Base-by-base conservation (phyloP, 805 yeast genomes). In the Nakazawaea laoshanensis region DNA sequence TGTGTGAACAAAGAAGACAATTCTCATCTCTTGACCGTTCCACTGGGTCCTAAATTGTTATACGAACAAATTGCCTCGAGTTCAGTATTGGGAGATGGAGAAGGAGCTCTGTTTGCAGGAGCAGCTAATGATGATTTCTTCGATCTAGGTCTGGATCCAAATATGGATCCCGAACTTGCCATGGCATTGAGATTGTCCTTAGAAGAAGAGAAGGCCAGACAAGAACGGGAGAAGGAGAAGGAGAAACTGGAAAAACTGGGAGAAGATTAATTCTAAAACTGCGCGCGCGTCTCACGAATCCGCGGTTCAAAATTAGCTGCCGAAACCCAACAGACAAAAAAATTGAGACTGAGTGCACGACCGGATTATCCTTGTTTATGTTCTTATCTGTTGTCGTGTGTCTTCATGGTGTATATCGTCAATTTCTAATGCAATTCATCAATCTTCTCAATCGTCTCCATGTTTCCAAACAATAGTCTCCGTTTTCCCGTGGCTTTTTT, bases 91-190 rank as follows among this genome's bases (percentile, higher is more conserved):
- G 77, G 77, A 36, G 86, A 75, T 35, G 83, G 81, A 9, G 67
- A 68, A 29, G 66, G 62, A 11, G 58, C 59, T 24, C 5, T 12
- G 5, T 23, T 16, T 19, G 27, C 27, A 5, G 12, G 12, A 23
- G 64, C 57, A 17, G 70, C 57, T 18, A 69, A 58, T n/a, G 55
- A 47, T 30, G 68, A 64, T 38, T 70, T 63, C 31, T 75, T 74
- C 58, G 85, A 77, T 37, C 68, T 79, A 49, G 81, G 78, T 33
- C 74, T 73, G 24, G 97, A 89, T 57, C 89, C 95, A 20, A 77
- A 77, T 44, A 81, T 86, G 76, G 98, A 92, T 49, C 97, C 97
- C 20, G 98, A 92, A 58, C 72, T 92, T 52, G 98, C 97, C 0
- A 67, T 92, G 66, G 98, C 97, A 1, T 71, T 92, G 49, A 77